Base-by-base conservation (phyloP, 176 grass and related monocot genomes). In the Carex myosuroides region DNA sequence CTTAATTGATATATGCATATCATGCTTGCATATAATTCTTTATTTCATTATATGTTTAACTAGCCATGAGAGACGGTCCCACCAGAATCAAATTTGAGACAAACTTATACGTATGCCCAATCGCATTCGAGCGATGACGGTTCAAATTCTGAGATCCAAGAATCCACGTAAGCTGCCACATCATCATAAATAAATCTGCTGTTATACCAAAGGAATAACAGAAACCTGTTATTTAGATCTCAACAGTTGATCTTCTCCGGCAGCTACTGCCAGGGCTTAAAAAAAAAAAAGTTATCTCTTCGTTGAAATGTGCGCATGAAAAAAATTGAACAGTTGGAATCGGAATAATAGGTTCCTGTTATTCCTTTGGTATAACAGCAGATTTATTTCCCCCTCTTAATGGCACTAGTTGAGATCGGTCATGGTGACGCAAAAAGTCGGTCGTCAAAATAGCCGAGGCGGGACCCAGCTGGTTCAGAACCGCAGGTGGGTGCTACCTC, bases 31-130 rank as follows among this genome's bases (percentile, higher is more conserved):
- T 83, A 63, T 48, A 65, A 86, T 83, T 87, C 6, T 72, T 57
- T 53, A 10, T n/a, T 86, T n/a, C 35, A 46, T 61, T 29, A 29
- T 60, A 16, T 83, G 33, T 39, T 71, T 70, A 70, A 73, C 37
- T 85, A 94, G 89, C 84, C 84, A 59, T 93, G 91, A 91, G 91
- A 98, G 44, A 86, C n/a, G n/a, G 78, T 83, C 57, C 95, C 80
- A 65, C 39, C 11, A 66, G 26, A 26, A 26, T 26, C 26, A 26
- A 26, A 26, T 26, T 26, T 26, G 26, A 24, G 22, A 24, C 22
- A 0, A 24, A 0, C 22, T 24, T 24, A 24, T 24, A 29, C 60
- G 0, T 65, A 82, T 11, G 82, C 81, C 65, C 94, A 85, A 80
- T 85, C 84, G 5, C 88, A 89, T 32, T 77, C 69, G 21, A 89